Evolutionary conservation across 352 stramenopile genomes (phyloP).

Genomic region (Phytophthora syringae): DNA sequence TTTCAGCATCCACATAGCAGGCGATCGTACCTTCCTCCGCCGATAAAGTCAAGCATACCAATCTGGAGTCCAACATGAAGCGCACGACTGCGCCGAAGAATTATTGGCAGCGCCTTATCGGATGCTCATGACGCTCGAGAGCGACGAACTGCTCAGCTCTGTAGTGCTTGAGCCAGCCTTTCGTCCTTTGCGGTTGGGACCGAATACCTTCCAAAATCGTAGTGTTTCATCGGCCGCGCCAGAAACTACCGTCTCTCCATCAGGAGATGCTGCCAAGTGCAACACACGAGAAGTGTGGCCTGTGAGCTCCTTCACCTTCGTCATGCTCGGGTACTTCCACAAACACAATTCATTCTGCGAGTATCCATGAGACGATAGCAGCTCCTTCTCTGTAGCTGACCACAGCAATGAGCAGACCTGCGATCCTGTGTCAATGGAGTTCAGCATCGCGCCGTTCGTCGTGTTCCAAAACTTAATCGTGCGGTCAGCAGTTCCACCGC

Average conservation of each 20-base stretch:
- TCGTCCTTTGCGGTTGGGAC: constrained; percentile 76
- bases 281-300: constrained; percentile 97
- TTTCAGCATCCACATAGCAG: neutral
- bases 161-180: constrained; percentile 61
- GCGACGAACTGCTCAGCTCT: constrained; percentile 67
- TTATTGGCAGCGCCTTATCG: constrained; percentile 48
- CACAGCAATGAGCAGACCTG: constrained; percentile 98
- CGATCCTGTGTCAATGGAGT: constrained; percentile 97
- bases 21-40: constrained; percentile 5
- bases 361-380: constrained; percentile 98
- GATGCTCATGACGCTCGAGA: constrained; percentile 87
- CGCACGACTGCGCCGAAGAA: constrained; percentile 10
- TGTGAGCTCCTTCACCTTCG: constrained; percentile 97
- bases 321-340: constrained; percentile 99
- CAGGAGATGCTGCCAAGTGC: constrained; percentile 96
- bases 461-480: constrained; percentile 99
- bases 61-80: constrained; percentile 15
- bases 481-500: constrained; percentile 97
- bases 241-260: constrained; percentile 97
- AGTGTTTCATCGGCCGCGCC: constrained; percentile 98
- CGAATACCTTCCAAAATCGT: constrained; percentile 99
- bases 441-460: constrained; percentile 93
- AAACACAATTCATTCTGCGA: constrained; percentile 98
- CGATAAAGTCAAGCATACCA: constrained; percentile 4
- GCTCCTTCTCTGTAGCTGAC: constrained; percentile 93